Evolutionary conservation across 768 basidiomycete genomes (phyloP), one percentile per base, ranked within the genome.

Genomic region (Pleurotus salmoneostramineus): DNA sequence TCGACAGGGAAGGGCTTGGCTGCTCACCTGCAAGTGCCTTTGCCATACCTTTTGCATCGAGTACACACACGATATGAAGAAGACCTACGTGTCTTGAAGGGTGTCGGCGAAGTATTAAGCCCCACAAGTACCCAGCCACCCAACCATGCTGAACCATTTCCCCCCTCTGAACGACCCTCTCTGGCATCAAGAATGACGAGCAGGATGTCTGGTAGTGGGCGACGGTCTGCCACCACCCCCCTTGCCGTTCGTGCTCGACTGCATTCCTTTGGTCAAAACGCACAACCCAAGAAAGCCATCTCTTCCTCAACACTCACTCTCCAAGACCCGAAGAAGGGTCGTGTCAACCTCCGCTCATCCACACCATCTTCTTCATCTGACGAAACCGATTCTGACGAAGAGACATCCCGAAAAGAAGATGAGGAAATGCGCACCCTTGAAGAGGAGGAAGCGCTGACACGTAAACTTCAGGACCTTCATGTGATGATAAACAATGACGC

Each of bases 21-120:
- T 3, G 78, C 83, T 27, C 91, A 90, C 65, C 80, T 94, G 3
- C 78, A 87, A 62, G 90, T 93, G 0, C 92, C 92, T 0, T 72
- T 94, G 4, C 92, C 92, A 0, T 94, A 93, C 69, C 79, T 94
- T 32, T 81, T 94, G 7, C 92, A 92, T 65, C 83, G 92, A 17
- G 90, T 90, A 11, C 89, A 92, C 68, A 86, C 85, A 10, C 80
- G 92, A 61, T 93, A 90, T 57, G 91, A 93, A 67, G 88, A 93
- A 69, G 92, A 92, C 66, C 82, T 94, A 33, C 83, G 88, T 40
- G 88, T 89, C 1, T 68, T 93, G 49, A 87, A 89, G 64, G 87
- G 86, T 61, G 84, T 89, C 36, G 81, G 80, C 44, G 87, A 84
- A 31, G 80, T 81, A 36, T 72, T 83, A n/a, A 82, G 77, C 56